Percentiles rank a stretch among this genome's conserved stretches.
Evolutionary conservation across 2,329 filamentous ascomycete genomes (phyloP).

Genomic region (Aurifilum marmelostoma): DNA sequence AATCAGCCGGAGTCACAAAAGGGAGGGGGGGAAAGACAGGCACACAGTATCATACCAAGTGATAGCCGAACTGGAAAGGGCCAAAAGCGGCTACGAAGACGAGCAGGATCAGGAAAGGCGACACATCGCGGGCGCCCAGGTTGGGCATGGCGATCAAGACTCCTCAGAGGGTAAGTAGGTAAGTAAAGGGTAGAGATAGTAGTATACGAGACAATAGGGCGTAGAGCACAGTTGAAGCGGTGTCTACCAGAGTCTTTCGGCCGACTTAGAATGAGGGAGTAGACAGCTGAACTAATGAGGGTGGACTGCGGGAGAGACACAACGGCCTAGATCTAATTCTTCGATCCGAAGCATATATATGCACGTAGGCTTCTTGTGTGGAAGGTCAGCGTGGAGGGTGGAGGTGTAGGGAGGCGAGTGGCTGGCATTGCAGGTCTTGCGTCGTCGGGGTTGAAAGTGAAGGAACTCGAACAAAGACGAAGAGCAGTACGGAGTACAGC

Average conservation of each 20-base stretch:
- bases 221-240: background rate
- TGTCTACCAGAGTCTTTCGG: background rate
- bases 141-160: constrained; percentile 25
- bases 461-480: background rate
- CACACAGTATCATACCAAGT: constrained; percentile 63
- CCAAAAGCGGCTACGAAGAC: constrained; percentile 80
- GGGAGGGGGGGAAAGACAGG: constrained; percentile 72
- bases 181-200: background rate
- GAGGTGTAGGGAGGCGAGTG: background rate
- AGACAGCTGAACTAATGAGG: background rate
- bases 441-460: background rate
- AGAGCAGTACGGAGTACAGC: no score
- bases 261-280: background rate
- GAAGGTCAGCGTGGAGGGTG: no score
- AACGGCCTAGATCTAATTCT: background rate
- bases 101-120: constrained; percentile 76
- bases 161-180: background rate
- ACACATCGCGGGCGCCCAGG: constrained; percentile 58
- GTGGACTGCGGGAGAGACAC: background rate
- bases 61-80: constrained; percentile 92
- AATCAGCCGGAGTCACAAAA: constrained; percentile 74
- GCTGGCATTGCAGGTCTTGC: background rate
- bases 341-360: background rate
- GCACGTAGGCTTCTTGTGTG: background rate
- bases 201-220: background rate